A percentile compares a stretch with the other conserved stretches of the same genome.
Evolutionary conservation across 225 moss, liverwort and hornwort genomes (phyloP).

Genomic region (Pseudisothecium myosuroides): DNA sequence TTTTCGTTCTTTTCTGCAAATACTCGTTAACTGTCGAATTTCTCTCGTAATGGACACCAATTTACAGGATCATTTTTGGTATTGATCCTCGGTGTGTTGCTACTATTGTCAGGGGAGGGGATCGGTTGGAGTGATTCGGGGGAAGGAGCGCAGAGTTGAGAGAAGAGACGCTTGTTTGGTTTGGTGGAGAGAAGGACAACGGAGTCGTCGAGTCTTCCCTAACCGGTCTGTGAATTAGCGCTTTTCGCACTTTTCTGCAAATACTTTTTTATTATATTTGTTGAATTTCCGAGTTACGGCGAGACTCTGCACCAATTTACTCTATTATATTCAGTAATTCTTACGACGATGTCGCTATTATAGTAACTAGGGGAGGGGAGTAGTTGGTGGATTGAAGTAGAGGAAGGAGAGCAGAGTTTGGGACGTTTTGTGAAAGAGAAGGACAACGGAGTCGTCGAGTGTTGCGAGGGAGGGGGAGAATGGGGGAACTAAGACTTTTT

Average conservation of each 20-base stretch:
- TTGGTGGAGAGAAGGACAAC: not conserved
- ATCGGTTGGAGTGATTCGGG: not conserved
- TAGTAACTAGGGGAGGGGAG: not conserved
- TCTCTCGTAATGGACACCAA: not conserved
- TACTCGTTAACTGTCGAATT: not conserved
- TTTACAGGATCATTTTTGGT: not conserved
- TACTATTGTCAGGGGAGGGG: not conserved
- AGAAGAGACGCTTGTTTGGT: not conserved
- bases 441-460: not conserved
- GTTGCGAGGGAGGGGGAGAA: not conserved
- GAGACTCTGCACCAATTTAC: not conserved
- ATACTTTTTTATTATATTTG: not conserved
- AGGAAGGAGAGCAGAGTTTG: not conserved
- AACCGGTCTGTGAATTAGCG: not conserved
- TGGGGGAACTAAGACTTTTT: not conserved
- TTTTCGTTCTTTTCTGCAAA: not conserved
- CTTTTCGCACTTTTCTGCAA: not conserved
- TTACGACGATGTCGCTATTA: not conserved
- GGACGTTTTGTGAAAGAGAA: not conserved
- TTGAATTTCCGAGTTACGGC: not conserved
- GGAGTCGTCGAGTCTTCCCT: not conserved
- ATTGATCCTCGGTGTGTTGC: not conserved
- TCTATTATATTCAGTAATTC: not conserved
- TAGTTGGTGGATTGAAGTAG: not conserved
- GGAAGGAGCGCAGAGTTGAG: not conserved